Evolutionary conservation across 2,329 filamentous ascomycete species (phyloP).

Genomic region (Cercospora citrullina): DNA sequence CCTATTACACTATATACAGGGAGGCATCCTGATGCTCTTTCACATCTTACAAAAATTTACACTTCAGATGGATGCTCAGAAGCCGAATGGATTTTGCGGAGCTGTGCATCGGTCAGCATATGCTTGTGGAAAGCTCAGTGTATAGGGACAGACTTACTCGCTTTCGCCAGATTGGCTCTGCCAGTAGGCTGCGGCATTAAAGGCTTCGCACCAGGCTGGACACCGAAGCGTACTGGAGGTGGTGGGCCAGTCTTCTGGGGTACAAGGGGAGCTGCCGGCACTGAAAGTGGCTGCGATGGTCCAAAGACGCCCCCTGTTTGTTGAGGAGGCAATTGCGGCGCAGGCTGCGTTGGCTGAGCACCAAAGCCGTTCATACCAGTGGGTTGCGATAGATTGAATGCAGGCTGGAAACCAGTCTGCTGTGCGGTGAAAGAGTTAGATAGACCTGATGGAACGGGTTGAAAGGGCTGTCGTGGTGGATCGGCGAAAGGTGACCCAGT

Average conservation of each 20-base stretch:
- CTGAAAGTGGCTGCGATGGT: constrained; percentile 32
- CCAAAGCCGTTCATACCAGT: constrained; percentile 49
- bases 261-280: constrained; percentile 60
- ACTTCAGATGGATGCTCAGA: constrained; percentile 44
- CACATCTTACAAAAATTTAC: constrained; percentile 16
- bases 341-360: constrained; percentile 43
- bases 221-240: constrained; percentile 85
- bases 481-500: constrained; percentile 57
- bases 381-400: constrained; percentile 42
- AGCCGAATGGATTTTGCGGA: constrained; percentile 70
- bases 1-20: constrained; percentile 29
- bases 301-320: constrained; percentile 48
- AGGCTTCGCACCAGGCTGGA: constrained; percentile 70
- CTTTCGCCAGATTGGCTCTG: constrained; percentile 86
- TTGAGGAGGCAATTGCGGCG: constrained; percentile 59
- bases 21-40: constrained; percentile 19
- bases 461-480: constrained; percentile 50
- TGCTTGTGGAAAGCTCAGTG: not conserved
- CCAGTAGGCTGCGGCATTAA: constrained; percentile 84
- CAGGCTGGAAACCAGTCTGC: constrained; percentile 55
- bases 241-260: constrained; percentile 83
- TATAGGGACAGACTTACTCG: constrained; percentile 70
- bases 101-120: constrained; percentile 46
- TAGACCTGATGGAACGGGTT: constrained; percentile 44
- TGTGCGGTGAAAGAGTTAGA: constrained; percentile 41